Percentiles rank a stretch among this genome's conserved stretches.
Evolutionary conservation across 2,329 filamentous ascomycete genomes (phyloP).

Genomic region (Colletotrichum noveboracense): DNA sequence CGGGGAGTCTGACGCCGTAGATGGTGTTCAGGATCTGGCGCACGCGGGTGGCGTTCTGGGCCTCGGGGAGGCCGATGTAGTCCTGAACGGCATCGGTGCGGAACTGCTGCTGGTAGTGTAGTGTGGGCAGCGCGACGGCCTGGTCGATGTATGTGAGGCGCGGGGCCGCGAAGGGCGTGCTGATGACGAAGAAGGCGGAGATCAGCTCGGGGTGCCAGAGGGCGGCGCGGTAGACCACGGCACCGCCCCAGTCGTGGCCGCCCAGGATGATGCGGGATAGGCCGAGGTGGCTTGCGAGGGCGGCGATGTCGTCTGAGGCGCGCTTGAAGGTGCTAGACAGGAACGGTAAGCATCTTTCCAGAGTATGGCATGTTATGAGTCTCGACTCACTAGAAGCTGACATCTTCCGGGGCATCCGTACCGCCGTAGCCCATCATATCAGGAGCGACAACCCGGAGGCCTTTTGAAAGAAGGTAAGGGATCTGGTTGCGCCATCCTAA

Average conservation of each 20-base stretch:
- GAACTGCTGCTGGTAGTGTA: constrained; percentile 79
- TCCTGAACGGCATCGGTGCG: constrained; percentile 58
- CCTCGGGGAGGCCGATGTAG: constrained; percentile 40
- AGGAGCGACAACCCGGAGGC: constrained; percentile 74
- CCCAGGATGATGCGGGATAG: constrained; percentile 69
- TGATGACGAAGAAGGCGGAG: constrained; percentile 73
- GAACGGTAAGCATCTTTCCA: constrained; percentile 35
- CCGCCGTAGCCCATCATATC: constrained; percentile 82
- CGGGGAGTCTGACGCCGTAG: constrained; percentile 66
- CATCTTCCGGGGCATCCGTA: constrained; percentile 64
- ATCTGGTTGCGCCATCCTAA: constrained; percentile 85
- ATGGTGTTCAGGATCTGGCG: constrained; percentile 69
- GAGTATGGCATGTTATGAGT: background rate
- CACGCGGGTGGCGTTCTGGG: constrained; percentile 59
- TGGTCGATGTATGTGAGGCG: constrained; percentile 54
- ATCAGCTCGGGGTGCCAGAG: constrained; percentile 73
- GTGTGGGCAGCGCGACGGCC: constrained; percentile 67
- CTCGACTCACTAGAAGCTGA: background rate
- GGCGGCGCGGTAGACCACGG: constrained; percentile 71
- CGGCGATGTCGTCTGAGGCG: constrained; percentile 73
- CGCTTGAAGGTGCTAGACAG: constrained; percentile 69
- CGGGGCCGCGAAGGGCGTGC: constrained; percentile 71
- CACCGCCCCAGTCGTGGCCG: constrained; percentile 85
- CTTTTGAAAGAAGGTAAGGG: constrained; percentile 68
- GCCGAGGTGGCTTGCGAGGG: constrained; percentile 61